Conservation (phyloP, 1,284 basidiomycete species). For the Clitocybe nebularis region DNA sequence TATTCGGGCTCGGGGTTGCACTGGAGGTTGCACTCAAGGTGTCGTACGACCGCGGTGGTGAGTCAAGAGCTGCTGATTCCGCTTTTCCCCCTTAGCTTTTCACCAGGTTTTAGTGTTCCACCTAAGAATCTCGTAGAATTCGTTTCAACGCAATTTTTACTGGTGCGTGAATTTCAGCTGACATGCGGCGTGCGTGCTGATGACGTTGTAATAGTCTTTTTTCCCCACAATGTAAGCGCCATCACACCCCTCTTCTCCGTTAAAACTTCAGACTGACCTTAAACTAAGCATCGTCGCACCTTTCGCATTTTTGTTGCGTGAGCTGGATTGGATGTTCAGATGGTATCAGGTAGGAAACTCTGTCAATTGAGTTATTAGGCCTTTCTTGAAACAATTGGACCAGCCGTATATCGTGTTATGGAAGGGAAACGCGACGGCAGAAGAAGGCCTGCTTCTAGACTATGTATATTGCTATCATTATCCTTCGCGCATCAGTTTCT, state of each 20-base stretch:
- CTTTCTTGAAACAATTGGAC: constrained; percentile 6
- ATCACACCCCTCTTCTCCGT: constrained; percentile 9
- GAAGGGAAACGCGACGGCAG: constrained; percentile 45
- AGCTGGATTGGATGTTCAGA: constrained; percentile 44
- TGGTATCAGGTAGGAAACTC: constrained; percentile 48
- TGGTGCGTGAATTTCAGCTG: constrained; percentile 33
- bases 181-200: too few species aligned
- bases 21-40: constrained; percentile 43
- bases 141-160: constrained; percentile 50
- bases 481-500: constrained; percentile 1
- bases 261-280: constrained; percentile 13
- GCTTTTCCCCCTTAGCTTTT: constrained; percentile 1
- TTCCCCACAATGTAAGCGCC: constrained; percentile 48
- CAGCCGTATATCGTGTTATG: constrained; percentile 56
- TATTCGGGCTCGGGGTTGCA: constrained; percentile 44
- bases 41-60: constrained; percentile 42
- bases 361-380: constrained; percentile 9
- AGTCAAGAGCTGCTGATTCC: constrained; percentile 12
- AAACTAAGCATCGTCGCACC: constrained; percentile 31
- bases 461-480: constrained; percentile 38
- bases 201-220: constrained; percentile 41
- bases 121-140: constrained; percentile 43
- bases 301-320: constrained; percentile 37
- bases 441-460: constrained; percentile 56
- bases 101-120: constrained; percentile 50